Percentiles rank a stretch among this genome's conserved stretches.
These are phyloP conservation scores for Hypoxylon subgilvum DNA, from an alignment of 495 filamentous ascomycete species.

Conservation along the genomic window DNA sequence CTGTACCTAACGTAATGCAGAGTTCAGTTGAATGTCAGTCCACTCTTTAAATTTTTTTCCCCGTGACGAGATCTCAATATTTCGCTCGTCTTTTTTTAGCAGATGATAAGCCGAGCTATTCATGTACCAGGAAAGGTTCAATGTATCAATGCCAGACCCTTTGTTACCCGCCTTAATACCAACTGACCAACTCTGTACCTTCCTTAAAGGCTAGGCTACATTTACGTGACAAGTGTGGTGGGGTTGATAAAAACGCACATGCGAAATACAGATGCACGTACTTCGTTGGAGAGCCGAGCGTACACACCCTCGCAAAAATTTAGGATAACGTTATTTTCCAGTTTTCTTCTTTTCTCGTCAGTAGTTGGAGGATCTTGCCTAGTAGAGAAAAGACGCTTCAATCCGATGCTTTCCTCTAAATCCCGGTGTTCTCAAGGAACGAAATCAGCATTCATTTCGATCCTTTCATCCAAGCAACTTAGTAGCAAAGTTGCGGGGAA, in stretches of 20 bases:
- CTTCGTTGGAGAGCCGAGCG: background rate
- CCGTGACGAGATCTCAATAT: too few relatives aligned
- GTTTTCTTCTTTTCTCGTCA: background rate
- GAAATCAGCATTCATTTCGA: slow-evolving; percentile 1
- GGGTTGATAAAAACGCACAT: slow-evolving; percentile 2
- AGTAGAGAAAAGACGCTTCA: slow-evolving; percentile 18
- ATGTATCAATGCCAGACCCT: slow-evolving; percentile 1
- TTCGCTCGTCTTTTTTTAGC: slow-evolving; percentile 13
- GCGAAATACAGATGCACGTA: too few relatives aligned
- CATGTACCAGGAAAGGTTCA: too few relatives aligned
- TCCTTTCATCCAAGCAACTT: background rate
- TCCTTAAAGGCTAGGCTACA: slow-evolving; percentile 23
- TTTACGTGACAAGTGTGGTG: slow-evolving; percentile 19
- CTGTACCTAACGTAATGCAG: too few relatives aligned
- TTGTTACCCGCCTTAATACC: background rate
- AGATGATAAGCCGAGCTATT: slow-evolving; percentile 27
- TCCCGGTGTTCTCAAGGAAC: slow-evolving; percentile 28
- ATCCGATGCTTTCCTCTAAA: slow-evolving; percentile 26
- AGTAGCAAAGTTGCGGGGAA: too few relatives aligned
- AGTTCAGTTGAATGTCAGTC: too few relatives aligned
- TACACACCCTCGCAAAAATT: too few relatives aligned
- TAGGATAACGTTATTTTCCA: too few relatives aligned
- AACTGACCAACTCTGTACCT: background rate
- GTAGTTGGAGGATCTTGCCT: slow-evolving; percentile 12
- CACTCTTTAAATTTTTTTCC: too few relatives aligned